Conservation (phyloP, 805 yeast species). For the Ogataea minuta region DNA sequence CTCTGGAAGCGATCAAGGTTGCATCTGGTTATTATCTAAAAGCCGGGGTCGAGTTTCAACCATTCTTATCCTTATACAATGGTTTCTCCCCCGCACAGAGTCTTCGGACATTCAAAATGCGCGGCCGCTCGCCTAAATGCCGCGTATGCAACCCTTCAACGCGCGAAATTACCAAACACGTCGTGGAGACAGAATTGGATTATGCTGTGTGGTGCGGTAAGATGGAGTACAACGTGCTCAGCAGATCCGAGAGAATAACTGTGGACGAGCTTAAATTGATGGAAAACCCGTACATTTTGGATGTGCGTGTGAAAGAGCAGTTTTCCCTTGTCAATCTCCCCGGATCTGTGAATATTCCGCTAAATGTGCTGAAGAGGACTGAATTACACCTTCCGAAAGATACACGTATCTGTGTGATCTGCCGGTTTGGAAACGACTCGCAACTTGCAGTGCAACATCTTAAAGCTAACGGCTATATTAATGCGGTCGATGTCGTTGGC, state of each 20-base stretch:
- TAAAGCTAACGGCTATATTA: constrained; percentile 45
- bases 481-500: constrained; percentile 70
- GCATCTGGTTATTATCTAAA: constrained; percentile 51
- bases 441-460: constrained; percentile 66
- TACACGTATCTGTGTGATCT: constrained; percentile 53
- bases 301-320: constrained; percentile 82
- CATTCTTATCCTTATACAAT: constrained; percentile 65
- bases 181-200: constrained; percentile 51
- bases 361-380: constrained; percentile 43
- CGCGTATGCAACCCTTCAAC: constrained; percentile 53
- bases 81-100: constrained; percentile 62
- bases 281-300: constrained; percentile 36
- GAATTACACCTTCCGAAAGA: constrained; percentile 18
- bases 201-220: constrained; percentile 78
- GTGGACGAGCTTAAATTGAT: constrained; percentile 33
- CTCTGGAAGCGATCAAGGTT: constrained; percentile 79
- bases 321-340: constrained; percentile 64
- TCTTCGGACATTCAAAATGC: constrained; percentile 74
- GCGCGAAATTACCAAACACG: constrained; percentile 47
- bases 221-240: constrained; percentile 44
- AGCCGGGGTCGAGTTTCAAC: constrained; percentile 54
- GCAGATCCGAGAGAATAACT: constrained; percentile 45
- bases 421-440: constrained; percentile 91
- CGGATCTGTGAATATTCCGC: constrained; percentile 60
- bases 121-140: constrained; percentile 62